Conservation (phyloP, 768 basidiomycete genomes). For the Boletus speciosus region DNA sequence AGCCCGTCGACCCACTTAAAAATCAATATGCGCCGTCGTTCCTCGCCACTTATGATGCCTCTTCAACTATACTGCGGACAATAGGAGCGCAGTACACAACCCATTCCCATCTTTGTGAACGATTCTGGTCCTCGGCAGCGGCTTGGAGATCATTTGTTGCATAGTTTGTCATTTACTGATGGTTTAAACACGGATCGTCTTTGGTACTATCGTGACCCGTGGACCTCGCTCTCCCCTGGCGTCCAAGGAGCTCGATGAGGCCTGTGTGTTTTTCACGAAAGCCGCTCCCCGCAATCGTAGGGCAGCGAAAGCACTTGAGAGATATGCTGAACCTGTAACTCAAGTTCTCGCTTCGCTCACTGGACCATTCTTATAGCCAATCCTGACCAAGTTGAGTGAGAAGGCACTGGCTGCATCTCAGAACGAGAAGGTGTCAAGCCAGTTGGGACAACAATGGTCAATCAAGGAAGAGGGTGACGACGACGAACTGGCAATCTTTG, state of each 20-base stretch:
- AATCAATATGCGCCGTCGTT: conserved; percentile 64
- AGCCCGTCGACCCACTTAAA: conserved; percentile 64
- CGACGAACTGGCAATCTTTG: conserved; percentile 68
- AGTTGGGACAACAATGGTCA: conserved; percentile 44
- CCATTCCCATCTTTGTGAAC: conserved; percentile 45
- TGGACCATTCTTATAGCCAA: conserved; percentile 36
- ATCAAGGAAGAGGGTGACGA: conserved; percentile 50
- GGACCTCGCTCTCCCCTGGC: conserved; percentile 70
- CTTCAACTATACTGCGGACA: conserved; percentile 53
- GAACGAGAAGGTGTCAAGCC: conserved; percentile 31
- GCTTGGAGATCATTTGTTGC: conserved; percentile 27
- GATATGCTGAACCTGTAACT: conserved; percentile 14
- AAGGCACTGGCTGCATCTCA: conserved; percentile 54
- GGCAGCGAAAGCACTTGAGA: conserved; percentile 62
- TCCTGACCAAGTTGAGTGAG: conserved; percentile 56
- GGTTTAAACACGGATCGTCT: conserved; percentile 51
- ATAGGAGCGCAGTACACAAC: conserved; percentile 45
- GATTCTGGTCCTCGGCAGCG: conserved; percentile 57
- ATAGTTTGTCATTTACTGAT: background rate
- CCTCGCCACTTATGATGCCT: conserved; percentile 56
- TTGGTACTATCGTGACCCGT: conserved; percentile 75
- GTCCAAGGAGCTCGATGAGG: conserved; percentile 62
- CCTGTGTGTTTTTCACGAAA: conserved; percentile 61
- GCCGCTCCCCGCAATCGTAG: conserved; percentile 57
- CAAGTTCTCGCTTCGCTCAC: conserved; percentile 1